Base-by-base conservation (phyloP, 2,329 filamentous ascomycete genomes). In the Whalleya microplaca region DNA sequence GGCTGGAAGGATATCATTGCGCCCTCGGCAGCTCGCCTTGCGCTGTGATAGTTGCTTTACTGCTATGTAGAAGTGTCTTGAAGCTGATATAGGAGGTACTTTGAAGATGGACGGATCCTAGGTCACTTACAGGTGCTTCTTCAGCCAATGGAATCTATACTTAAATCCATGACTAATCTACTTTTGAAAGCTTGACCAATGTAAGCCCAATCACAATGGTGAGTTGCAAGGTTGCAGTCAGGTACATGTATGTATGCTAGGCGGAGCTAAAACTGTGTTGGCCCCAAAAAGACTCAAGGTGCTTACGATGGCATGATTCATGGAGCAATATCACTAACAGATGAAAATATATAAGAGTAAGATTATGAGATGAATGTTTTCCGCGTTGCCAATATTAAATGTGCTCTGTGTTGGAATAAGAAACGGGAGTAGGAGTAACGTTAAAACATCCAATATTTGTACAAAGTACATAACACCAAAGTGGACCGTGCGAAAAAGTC, bases 401-500 rank as follows among this genome's bases (percentile, higher is more conserved):
- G 3, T 12, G 27, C 27, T 5, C 27, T 29, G 27, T 37, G 14
- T 37, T 37, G 32, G 32, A 37, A 37, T 12, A 12, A 37, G 32
- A 37, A 37, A 37, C 14, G 32, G 32, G 14, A 3, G 32, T 12
- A 37, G 10, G 32, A 37, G 10, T 32, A 27, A 50, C 32, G 12
- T 19, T n/a, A 23, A 42, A n/a, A n/a, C n/a, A n/a, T n/a, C n/a
- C n/a, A n/a, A n/a, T n/a, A n/a, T n/a, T n/a, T n/a, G n/a, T n/a
- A n/a, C n/a, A n/a, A n/a, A n/a, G n/a, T n/a, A n/a, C n/a, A n/a
- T n/a, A n/a, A 32, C 42, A 20, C 44, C 20, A 48, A 45, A 42
- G 56, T 61, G 59, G 59, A 53, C 59, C 59, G 59, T 62, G 59
- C 59, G 56, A 57, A 41, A 43, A 53, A 49, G 45, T 40, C 19